Evolutionary conservation across 2,329 filamentous ascomycete genomes (phyloP).

Genomic region (Penicillium corylophilum): DNA sequence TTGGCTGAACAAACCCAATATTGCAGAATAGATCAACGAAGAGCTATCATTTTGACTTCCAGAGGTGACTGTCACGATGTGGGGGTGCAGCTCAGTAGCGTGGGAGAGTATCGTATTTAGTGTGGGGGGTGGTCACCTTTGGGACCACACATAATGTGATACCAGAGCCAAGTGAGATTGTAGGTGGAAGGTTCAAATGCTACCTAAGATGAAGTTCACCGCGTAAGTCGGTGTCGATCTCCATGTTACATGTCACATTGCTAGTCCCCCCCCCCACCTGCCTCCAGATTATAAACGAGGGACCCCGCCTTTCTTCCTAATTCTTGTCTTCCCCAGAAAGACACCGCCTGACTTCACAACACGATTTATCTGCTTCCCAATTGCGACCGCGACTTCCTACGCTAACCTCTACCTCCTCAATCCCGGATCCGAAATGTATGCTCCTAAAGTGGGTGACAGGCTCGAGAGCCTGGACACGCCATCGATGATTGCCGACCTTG

Average conservation of each 20-base stretch:
- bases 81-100: not conserved
- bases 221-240: not conserved
- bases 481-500: slow-evolving; percentile 56
- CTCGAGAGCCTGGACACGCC: slow-evolving; percentile 53
- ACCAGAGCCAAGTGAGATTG: not conserved
- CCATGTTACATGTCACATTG: not conserved
- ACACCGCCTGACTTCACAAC: not conserved
- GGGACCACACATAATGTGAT: not conserved
- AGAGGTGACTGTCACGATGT: not conserved
- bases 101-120: not conserved
- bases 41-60: not conserved
- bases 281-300: not conserved
- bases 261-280: not conserved
- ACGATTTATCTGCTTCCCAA: not conserved
- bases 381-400: not conserved
- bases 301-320: not conserved
- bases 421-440: slow-evolving; percentile 33
- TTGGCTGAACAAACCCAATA: not conserved
- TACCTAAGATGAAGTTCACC: not conserved
- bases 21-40: not conserved
- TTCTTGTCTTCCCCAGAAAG: not conserved
- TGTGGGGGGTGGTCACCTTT: not conserved
- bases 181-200: not conserved
- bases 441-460: slow-evolving; percentile 44
- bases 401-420: not conserved